These are phyloP conservation scores for Colletotrichum falcatum DNA, from an alignment of 2,329 filamentous ascomycete species.

Conservation along the genomic window DNA sequence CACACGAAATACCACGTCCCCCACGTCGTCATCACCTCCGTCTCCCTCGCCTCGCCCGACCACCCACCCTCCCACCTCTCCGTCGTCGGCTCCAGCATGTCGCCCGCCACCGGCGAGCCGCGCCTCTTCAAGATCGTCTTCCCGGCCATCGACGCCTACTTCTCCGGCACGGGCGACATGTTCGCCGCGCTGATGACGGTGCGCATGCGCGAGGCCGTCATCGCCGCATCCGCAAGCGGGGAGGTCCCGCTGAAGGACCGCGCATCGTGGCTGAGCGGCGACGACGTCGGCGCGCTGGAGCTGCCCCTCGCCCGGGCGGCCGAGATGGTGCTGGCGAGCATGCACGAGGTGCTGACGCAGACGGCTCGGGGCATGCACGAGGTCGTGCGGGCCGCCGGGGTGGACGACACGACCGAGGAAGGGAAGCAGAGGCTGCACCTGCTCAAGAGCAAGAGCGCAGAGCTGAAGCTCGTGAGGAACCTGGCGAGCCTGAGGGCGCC, in stretches of 20 bases:
- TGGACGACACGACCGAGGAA: constrained; percentile 57
- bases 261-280: constrained; percentile 80
- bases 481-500: constrained; percentile 76
- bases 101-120: constrained; percentile 62
- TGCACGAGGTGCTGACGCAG: constrained; percentile 84
- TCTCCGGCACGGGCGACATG: constrained; percentile 98
- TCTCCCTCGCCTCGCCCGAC: constrained; percentile 72
- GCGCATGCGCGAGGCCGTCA: constrained; percentile 85
- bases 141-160: constrained; percentile 90
- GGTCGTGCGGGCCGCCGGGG: constrained; percentile 59
- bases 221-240: constrained; percentile 47
- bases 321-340: constrained; percentile 89
- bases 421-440: constrained; percentile 72
- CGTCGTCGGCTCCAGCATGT: constrained; percentile 81
- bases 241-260: constrained; percentile 60
- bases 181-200: constrained; percentile 93
- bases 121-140: constrained; percentile 92
- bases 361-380: constrained; percentile 74
- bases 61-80: constrained; percentile 67
- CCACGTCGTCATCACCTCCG: constrained; percentile 93
- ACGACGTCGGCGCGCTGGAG: constrained; percentile 75
- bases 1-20: constrained; percentile 83
- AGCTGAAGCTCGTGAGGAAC: constrained; percentile 86
- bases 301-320: constrained; percentile 86
- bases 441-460: constrained; percentile 83